Base-by-base conservation (phyloP, 306 rosid genomes). In the Ziziphus jujuba region DNA sequence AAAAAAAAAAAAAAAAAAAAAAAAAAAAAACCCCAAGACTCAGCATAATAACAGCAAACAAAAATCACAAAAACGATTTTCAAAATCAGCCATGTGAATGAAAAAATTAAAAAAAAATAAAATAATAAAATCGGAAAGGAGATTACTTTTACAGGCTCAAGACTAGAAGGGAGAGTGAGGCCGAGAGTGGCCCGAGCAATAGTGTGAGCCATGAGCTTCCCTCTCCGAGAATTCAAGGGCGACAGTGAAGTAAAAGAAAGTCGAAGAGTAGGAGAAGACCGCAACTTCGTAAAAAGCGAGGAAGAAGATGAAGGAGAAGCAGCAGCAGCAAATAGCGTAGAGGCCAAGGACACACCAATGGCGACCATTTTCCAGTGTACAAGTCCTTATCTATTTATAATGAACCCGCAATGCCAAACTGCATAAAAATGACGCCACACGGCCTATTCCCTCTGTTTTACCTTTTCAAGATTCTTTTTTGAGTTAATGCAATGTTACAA, bases 151-250 rank as follows among this genome's bases (percentile, higher is more conserved):
- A 89, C 82, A 47, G 75, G 17, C 47, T 95, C 89, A 54, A 64
- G 49, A 51, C 15, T 64, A 38, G 85, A 43, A 28, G 99, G 96
- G 49, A 79, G 75, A 36, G 99, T 95, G 65, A 95, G 99, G 75
- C 99, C 99, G 19, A 95, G 99, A 66, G 82, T 87, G 87, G 87
- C 89, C 56, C 34, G 78, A 34, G 98, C 83, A 35, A 80, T 80
- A 47, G 95, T 57, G 79, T 88, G 96, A 76, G 92, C 82, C 99
- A 88, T 95, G 84, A 73, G 82, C 67, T 72, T 83, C 43, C 60
- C 73, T 61, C 87, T 59, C 21, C 82, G 75, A 33, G 53, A 64
- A 59, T 68, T 61, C 56, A 78, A 78, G 22, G 85, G 85, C 0
- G 75, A 7, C 12, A 82, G 67, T 19, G 74, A 24, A 28, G 33